Conservation (phyloP, 1,284 basidiomycete species). For the Termitomyces sp. region DNA sequence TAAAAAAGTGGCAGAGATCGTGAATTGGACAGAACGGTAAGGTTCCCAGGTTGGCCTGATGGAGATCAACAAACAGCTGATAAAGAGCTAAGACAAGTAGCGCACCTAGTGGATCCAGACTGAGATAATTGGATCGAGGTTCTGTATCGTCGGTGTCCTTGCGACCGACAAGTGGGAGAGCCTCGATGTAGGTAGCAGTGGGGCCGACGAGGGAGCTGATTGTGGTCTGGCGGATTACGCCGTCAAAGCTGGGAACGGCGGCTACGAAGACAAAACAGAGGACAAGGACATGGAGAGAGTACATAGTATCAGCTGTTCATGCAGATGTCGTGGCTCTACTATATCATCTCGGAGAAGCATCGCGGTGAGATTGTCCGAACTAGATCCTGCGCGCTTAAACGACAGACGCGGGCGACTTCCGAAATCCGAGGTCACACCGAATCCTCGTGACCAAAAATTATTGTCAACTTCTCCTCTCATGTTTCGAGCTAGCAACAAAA, state of each 20-base stretch:
- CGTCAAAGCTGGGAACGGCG: constrained; percentile 44
- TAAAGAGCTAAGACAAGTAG: not conserved
- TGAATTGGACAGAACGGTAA: constrained; percentile 28
- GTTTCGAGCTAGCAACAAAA: constrained; percentile 6
- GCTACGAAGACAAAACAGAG: constrained; percentile 25
- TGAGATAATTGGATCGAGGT: constrained; percentile 32
- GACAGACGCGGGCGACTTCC: not conserved
- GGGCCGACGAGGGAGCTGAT: constrained; percentile 46
- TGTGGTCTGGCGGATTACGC: constrained; percentile 32
- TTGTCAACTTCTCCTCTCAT: constrained; percentile 1
- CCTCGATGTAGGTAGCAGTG: constrained; percentile 43
- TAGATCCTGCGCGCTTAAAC: constrained; percentile 3
- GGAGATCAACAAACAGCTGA: not conserved
- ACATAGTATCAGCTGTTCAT: constrained; percentile 3
- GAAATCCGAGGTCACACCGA: constrained; percentile 12
- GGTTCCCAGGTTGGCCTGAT: constrained; percentile 28
- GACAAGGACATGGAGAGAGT: constrained; percentile 18
- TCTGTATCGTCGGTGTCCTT: constrained; percentile 14
- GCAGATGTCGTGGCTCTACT: not conserved
- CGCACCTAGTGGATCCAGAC: constrained; percentile 30
- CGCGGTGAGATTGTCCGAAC: constrained; percentile 13
- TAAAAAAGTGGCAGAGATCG: constrained; percentile 48
- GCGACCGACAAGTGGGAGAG: constrained; percentile 29
- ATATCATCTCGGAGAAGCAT: constrained; percentile 13
- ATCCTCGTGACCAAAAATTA: constrained; percentile 10